These are phyloP conservation scores for Fremontodendron californicum DNA, from an alignment of 345 rosid species.

Conservation along the genomic window DNA sequence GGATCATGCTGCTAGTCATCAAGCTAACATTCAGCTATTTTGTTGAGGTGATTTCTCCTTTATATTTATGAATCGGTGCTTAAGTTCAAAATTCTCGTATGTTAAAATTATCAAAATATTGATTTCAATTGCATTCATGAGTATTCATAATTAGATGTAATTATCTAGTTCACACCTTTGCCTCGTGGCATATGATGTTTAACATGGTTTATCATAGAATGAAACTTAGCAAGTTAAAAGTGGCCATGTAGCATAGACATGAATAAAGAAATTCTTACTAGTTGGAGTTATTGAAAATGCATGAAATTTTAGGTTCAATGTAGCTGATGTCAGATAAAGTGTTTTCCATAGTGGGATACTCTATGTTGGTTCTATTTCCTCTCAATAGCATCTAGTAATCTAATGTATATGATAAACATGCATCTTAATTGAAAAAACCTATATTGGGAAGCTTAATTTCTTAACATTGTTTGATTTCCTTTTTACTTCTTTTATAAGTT, in stretches of 20 bases:
- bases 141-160: neutral
- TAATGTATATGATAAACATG: neutral
- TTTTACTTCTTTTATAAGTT: neutral
- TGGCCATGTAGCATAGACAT: neutral
- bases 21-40: conserved; percentile 97
- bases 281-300: neutral
- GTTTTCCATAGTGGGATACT: neutral
- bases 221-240: neutral
- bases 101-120: neutral
- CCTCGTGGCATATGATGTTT: neutral
- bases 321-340: neutral
- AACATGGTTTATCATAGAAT: neutral
- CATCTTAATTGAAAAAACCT: neutral
- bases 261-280: neutral
- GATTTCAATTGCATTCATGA: neutral
- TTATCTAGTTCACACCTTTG: neutral
- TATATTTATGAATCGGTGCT: conserved; percentile 1
- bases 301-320: neutral
- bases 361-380: neutral
- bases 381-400: neutral
- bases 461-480: neutral
- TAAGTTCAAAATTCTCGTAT: neutral
- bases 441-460: neutral
- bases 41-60: conserved; percentile 64
- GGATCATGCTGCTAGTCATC: conserved; percentile 85